Base-by-base conservation (phyloP, 441 rosid species). In the Croton setiger region DNA sequence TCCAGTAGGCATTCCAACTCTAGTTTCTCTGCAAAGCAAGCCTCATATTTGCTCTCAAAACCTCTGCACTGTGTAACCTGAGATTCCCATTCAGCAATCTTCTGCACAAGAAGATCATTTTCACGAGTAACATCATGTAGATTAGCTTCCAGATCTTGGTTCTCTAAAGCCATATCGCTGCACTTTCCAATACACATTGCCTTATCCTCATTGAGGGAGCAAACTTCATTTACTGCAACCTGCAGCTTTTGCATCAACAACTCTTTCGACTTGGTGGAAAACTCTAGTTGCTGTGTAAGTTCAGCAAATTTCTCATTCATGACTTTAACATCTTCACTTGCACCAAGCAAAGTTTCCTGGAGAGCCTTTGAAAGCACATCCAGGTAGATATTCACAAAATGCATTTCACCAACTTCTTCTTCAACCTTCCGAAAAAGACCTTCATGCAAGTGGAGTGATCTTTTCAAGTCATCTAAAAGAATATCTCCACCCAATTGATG, bases 371-470 rank as follows among this genome's bases (percentile, higher is more conserved):
- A 89, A 79, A 89, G 83, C 77, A 96, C 86, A 79, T 93, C 98
- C 72, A 96, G 80, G 74, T 83, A 86, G 49, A 91, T 73, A 79
- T 87, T 91, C 72, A 68, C 83, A 66, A 72, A 82, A 76, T 88
- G 91, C 88, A 87, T 83, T 81, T 91, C 96, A 75, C 74, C 78
- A n/a, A 84, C 86, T 76, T 96, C 99, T 78, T 87, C 89, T 76
- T 93, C 96, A 78, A 96, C 88, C 77, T 91, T 96, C 72, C 61
- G 80, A 74, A 87, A 88, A 36, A 92, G 85, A 72, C 90, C 86
- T 82, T 88, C 91, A 86, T 96, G 98, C 76, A 83, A 78, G 67
- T 88, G 84, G 67, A 96, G 87, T 37, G 96, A 87, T 82, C 87
- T 88, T 77, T 83, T 88, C 86, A 91, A 72, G 66, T 91, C 85